A percentile compares a stretch with the other conserved stretches of the same genome.
phyloP scores from a whole-genome alignment of 2,329 filamentous ascomycete species.

The Diplodia scrobiculata region DNA sequence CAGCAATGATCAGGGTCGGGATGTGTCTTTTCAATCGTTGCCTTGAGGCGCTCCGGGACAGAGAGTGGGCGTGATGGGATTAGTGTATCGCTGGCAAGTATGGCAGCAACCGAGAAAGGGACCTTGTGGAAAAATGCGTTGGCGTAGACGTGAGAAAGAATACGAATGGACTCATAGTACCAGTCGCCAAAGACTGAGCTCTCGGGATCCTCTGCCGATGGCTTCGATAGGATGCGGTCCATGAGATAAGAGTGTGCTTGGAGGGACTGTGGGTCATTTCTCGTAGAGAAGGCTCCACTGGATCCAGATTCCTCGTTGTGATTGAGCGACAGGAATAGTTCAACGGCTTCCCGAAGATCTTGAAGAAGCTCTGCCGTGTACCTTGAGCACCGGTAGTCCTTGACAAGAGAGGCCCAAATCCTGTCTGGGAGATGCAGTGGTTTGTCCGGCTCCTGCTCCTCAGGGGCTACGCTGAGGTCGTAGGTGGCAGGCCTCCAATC shows the following conservation, averaged over 20 bases:
- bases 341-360: background rate
- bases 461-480: constrained; percentile 3
- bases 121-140: constrained; percentile 8
- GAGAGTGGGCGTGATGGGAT: background rate
- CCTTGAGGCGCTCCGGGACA: constrained; percentile 3
- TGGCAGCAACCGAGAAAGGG: constrained; percentile 14
- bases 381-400: constrained; percentile 16
- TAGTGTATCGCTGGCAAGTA: constrained; percentile 6
- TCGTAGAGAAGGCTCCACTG: background rate
- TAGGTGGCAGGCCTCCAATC: constrained; percentile 4
- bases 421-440: constrained; percentile 11
- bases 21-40: constrained; percentile 16
- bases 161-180: constrained; percentile 12
- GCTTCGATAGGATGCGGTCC: background rate
- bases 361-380: constrained; percentile 6
- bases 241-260: constrained; percentile 3
- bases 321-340: background rate
- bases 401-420: constrained; percentile 9
- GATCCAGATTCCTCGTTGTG: background rate
- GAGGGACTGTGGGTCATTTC: background rate
- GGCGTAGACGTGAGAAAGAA: constrained; percentile 19
- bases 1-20: constrained; percentile 9
- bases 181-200: constrained; percentile 13
- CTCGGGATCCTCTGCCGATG: constrained; percentile 16
- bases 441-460: background rate